Evolutionary conservation across 345 rosid genomes (phyloP).

Genomic region (Erodium maritimum): DNA sequence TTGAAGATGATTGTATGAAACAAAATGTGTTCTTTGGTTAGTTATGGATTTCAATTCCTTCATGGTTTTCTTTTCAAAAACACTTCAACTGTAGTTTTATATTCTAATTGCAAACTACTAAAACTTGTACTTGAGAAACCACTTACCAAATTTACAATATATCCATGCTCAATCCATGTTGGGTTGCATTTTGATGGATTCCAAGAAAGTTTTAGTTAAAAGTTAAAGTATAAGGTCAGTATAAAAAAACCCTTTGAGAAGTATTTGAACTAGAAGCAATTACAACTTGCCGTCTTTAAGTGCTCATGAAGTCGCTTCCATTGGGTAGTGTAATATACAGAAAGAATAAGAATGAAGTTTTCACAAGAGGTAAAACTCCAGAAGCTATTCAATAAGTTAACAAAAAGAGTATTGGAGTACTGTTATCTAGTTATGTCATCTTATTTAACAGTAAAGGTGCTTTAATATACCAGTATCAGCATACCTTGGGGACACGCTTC

Average conservation of each 20-base stretch:
- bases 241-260: neutral
- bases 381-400: neutral
- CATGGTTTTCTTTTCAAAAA: neutral
- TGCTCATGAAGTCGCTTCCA: neutral
- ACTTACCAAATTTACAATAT: too few relatives aligned
- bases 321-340: neutral
- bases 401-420: neutral
- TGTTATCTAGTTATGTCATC: neutral
- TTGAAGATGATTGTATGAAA: too few relatives aligned
- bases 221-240: neutral
- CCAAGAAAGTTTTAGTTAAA: too few relatives aligned
- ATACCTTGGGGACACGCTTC: too few relatives aligned
- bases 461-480: neutral
- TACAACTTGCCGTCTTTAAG: neutral
- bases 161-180: too few relatives aligned
- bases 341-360: neutral
- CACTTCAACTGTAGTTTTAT: neutral
- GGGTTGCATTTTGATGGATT: too few relatives aligned
- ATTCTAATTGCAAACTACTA: neutral
- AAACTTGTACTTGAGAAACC: too few relatives aligned
- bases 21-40: too few relatives aligned
- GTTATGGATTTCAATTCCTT: neutral
- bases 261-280: neutral
- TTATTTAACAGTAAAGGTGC: too few relatives aligned
- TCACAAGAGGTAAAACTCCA: neutral